Conservation (phyloP, 2,329 filamentous ascomycete species). For the Tolypocladium nubicola region DNA sequence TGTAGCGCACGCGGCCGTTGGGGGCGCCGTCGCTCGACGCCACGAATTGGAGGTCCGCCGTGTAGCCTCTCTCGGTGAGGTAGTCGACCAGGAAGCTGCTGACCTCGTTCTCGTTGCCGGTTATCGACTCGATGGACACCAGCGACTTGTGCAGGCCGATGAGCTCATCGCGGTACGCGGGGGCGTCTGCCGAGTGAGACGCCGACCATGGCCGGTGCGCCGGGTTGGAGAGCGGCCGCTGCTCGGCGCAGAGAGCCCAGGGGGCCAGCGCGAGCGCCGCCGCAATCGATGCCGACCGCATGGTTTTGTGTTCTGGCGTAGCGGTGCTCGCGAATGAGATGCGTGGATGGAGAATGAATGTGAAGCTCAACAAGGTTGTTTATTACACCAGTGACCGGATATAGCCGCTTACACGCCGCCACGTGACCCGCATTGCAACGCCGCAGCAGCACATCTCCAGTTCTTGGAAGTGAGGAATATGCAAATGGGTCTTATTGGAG, state of each 20-base stretch:
- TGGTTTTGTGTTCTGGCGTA: not conserved
- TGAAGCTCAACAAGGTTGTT: not conserved
- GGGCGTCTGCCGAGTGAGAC: slow-evolving; percentile 10
- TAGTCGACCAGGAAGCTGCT: slow-evolving; percentile 59
- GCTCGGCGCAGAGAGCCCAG: slow-evolving; percentile 3
- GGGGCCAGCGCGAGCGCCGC: slow-evolving; percentile 3
- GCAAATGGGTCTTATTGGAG: too few relatives aligned
- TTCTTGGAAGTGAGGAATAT: not conserved
- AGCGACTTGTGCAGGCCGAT: slow-evolving; percentile 66
- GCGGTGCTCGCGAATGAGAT: not conserved
- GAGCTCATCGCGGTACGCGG: slow-evolving; percentile 37
- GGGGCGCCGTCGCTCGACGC: slow-evolving; percentile 18
- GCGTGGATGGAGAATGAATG: not conserved
- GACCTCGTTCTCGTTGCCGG: slow-evolving; percentile 56
- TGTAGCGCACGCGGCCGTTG: slow-evolving; percentile 39
- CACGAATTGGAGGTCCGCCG: slow-evolving; percentile 30
- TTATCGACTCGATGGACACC: slow-evolving; percentile 63
- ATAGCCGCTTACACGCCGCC: not conserved
- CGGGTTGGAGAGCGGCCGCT: slow-evolving; percentile 2
- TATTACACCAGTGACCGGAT: too few relatives aligned
- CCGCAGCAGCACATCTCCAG: not conserved
- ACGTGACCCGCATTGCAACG: not conserved
- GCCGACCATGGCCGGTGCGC: not conserved
- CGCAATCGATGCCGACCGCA: slow-evolving; percentile 1
- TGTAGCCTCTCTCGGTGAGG: slow-evolving; percentile 39